Percentiles rank a stretch among this genome's conserved stretches.
These are phyloP conservation scores for Xylaria nigripes DNA, from an alignment of 495 filamentous ascomycete species.

Conservation along the genomic window DNA sequence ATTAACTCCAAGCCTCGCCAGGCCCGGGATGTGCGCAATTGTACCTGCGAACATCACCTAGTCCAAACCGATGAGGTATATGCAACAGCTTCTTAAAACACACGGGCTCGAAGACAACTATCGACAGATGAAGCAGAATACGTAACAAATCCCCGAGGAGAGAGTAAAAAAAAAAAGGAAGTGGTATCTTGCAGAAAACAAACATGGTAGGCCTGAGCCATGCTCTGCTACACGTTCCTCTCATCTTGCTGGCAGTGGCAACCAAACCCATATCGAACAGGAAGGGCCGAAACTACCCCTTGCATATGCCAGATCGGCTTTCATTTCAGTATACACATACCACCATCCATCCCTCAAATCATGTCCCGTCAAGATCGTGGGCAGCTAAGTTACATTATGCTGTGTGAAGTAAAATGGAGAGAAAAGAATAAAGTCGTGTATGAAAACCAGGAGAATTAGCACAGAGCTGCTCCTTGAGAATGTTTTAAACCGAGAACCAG, in stretches of 20 bases:
- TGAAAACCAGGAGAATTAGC: background rate
- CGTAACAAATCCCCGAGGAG: background rate
- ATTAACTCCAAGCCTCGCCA: background rate
- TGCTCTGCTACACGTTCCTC: slow-evolving; percentile 2
- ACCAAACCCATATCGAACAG: slow-evolving; percentile 6
- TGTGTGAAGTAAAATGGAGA: background rate
- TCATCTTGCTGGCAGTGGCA: background rate
- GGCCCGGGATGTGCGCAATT: background rate
- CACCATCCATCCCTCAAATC: slow-evolving; percentile 8
- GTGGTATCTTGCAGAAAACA: slow-evolving; percentile 12
- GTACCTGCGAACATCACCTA: slow-evolving; percentile 1
- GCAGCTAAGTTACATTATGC: background rate
- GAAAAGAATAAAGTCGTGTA: background rate
- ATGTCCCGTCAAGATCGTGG: slow-evolving; percentile 11
- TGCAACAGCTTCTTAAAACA: background rate
- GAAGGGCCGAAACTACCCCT: background rate
- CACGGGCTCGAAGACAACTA: background rate
- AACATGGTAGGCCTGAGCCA: slow-evolving; percentile 10
- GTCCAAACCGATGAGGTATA: background rate
- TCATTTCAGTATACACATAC: slow-evolving; percentile 11
- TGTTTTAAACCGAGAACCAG: background rate
- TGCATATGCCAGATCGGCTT: slow-evolving; percentile 5
- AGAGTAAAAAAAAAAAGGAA: background rate
- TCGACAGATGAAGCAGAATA: slow-evolving; percentile 1
- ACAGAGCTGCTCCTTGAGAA: background rate